Percentiles rank a stretch among this genome's conserved stretches.
These are phyloP conservation scores for Pythium sp. DNA, from an alignment of 352 stramenopile genomes.

Conservation along the genomic window DNA sequence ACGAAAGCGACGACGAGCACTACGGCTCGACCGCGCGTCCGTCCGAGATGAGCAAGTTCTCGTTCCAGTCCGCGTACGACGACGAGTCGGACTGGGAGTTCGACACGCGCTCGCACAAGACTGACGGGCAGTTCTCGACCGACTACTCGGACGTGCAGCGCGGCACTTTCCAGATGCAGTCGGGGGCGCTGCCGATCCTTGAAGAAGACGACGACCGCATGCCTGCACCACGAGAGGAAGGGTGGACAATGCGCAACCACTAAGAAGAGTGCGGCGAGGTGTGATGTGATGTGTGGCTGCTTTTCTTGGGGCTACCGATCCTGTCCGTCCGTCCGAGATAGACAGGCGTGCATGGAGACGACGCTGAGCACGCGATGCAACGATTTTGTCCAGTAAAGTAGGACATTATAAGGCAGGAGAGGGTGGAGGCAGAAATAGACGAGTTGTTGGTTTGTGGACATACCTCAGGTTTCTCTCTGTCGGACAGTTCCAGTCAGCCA, in stretches of 20 bases:
- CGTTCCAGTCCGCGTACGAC: constrained; percentile 73
- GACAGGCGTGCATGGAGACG: background rate
- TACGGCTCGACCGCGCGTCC: constrained; percentile 38
- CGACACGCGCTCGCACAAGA: constrained; percentile 41
- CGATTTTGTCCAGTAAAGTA: background rate
- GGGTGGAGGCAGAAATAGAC: background rate
- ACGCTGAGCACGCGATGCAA: background rate
- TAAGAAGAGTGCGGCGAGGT: background rate
- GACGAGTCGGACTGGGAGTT: constrained; percentile 73
- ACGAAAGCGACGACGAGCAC: constrained; percentile 32
- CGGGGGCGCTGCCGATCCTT: constrained; percentile 52
- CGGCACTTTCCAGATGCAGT: constrained; percentile 55
- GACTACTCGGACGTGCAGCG: constrained; percentile 26
- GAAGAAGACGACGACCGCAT: constrained; percentile 52
- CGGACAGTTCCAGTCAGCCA: background rate
- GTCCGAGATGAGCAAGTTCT: constrained; percentile 69
- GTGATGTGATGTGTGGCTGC: background rate
- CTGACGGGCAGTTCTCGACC: constrained; percentile 34
- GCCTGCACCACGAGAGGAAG: constrained; percentile 25
- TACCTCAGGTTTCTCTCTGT: background rate
- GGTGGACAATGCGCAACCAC: constrained; percentile 43
- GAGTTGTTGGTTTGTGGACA: background rate
- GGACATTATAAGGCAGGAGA: background rate
- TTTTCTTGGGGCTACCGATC: background rate
- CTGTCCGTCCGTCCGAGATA: background rate